Base-by-base conservation (phyloP, 2,329 filamentous ascomycete species). In the Trichoderma arundinaceum region DNA sequence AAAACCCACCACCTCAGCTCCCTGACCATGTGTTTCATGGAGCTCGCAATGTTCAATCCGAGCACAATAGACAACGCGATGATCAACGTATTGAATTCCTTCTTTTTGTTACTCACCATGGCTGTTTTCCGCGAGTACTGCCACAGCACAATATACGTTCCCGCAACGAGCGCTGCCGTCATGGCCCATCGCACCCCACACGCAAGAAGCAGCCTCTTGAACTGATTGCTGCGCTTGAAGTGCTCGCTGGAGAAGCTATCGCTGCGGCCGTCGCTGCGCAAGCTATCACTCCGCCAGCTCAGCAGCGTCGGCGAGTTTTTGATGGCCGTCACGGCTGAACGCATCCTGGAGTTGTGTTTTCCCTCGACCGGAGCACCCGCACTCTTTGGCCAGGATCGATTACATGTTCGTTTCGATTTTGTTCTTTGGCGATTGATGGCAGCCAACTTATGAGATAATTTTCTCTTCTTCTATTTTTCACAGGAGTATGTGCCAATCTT, bases 1-100 rank as follows among this genome's bases (percentile, higher is more conserved):
- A 83, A 69, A 33, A 83, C 76, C 72, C 79, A 81, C 80, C 81
- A 83, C n/a, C 81, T 74, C 67, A 81, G 71, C 66, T 81, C 79
- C 13, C 75, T 70, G 3, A 80, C 77, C 75, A 82, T 79, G 33
- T 75, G 76, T 65, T 81, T 81, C 22, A 83, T 73, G 7, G 77
- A 76, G 68, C 74, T 79, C 2, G 78, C 76, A 48, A 82, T 77
- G 54, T 79, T 78, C 56, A 83, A 68, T 64, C 79, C 78, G 17
- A 82, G 71, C 0, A 73, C 69, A 38, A 83, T 81, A 53, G 78
- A 78, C 5, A 82, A 72, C 0, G 76, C 80, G 0, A 80, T 80
- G 19, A 82, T 78, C n/a, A 81, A 68, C 0, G 78, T 72, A 63
- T 82, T 83, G 68, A 79, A 83, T 56, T 76, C 69, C 33, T 76